A percentile compares a stretch with the other conserved stretches of the same genome.
phyloP scores from a whole-genome alignment of 2,329 filamentous ascomycete species.

The Fusarium avenaceum region DNA sequence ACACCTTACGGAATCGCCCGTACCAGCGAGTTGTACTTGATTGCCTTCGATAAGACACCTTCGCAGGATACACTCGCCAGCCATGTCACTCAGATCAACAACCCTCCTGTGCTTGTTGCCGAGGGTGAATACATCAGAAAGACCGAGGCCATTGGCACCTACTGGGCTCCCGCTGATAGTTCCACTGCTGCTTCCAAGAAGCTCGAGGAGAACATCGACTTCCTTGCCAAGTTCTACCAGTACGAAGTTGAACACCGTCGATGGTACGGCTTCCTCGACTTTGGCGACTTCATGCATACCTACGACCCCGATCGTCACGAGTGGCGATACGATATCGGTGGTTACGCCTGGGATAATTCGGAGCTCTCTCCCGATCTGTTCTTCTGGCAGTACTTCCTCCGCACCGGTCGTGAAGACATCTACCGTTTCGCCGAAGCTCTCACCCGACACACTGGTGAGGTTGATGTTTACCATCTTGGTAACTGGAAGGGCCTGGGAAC shows the following conservation, averaged over 20 bases:
- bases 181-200: constrained; percentile 46
- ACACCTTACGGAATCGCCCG: constrained; percentile 70
- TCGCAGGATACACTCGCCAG: constrained; percentile 60
- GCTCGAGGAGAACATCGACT: constrained; percentile 67
- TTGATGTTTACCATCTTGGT: constrained; percentile 73
- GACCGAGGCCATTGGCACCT: constrained; percentile 67
- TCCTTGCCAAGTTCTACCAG: constrained; percentile 69
- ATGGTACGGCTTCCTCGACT: constrained; percentile 75
- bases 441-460: constrained; percentile 70
- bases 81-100: constrained; percentile 61
- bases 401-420: constrained; percentile 68
- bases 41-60: constrained; percentile 67
- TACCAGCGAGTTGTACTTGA: constrained; percentile 69
- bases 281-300: constrained; percentile 73
- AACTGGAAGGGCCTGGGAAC: constrained; percentile 71
- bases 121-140: constrained; percentile 63
- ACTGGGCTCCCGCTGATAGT: constrained; percentile 63
- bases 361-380: constrained; percentile 73
- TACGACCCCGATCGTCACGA: constrained; percentile 70
- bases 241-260: constrained; percentile 67
- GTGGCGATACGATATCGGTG: constrained; percentile 74
- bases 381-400: constrained; percentile 73
- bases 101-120: constrained; percentile 66
- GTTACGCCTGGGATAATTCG: constrained; percentile 75
- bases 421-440: constrained; percentile 71